Evolutionary conservation across 148 eudicot genomes (phyloP).

Genomic region (Camellia japonica): DNA sequence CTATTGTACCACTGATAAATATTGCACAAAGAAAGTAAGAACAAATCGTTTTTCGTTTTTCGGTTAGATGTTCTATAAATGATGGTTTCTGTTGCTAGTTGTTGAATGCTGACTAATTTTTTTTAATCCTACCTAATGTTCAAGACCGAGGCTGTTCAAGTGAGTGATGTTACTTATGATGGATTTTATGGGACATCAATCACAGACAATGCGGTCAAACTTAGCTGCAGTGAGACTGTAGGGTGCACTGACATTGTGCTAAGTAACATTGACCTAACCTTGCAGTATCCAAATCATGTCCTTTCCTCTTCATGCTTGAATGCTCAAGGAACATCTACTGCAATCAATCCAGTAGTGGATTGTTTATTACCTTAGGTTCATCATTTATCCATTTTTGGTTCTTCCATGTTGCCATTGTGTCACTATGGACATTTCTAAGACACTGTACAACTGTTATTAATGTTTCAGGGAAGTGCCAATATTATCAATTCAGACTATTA

Average conservation of each 20-base stretch:
- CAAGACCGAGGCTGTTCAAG: constrained; percentile 35
- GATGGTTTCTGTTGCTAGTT: neutral
- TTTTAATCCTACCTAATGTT: neutral
- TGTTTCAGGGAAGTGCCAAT: neutral
- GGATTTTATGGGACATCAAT: constrained; percentile 32
- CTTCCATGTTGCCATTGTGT: too few species aligned
- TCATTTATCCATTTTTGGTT: neutral
- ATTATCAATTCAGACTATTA: too few species aligned
- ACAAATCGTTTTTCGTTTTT: neutral
- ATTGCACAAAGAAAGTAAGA: constrained; percentile 20
- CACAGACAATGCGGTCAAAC: constrained; percentile 17
- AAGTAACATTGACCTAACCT: constrained; percentile 17
- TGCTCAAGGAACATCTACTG: constrained; percentile 24
- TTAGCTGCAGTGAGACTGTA: constrained; percentile 36
- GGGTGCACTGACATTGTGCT: constrained; percentile 35
- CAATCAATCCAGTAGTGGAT: neutral
- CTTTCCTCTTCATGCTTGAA: constrained; percentile 19
- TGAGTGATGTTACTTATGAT: constrained; percentile 24
- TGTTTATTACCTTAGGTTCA: constrained; percentile 11
- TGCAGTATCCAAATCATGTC: neutral
- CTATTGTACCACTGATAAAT: constrained; percentile 25
- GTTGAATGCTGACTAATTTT: too few species aligned
- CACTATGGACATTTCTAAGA: too few species aligned
- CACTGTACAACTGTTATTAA: too few species aligned
- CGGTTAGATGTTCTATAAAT: neutral